Evolutionary conservation across 805 yeast genomes (phyloP).

Genomic region (Ogataea pignaliae): DNA sequence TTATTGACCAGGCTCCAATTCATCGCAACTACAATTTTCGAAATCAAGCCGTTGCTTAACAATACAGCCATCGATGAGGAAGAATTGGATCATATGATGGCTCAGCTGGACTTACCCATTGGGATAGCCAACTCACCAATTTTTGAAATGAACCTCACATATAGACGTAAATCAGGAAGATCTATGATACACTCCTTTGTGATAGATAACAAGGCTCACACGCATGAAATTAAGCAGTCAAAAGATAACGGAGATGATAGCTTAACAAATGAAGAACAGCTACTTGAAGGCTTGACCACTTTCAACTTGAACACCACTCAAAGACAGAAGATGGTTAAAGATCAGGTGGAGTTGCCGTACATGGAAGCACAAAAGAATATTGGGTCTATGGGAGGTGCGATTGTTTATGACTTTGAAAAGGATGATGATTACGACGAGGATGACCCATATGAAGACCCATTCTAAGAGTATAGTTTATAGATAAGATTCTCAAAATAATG

Average conservation of each 20-base stretch:
- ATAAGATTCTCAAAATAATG: not conserved
- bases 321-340: slow-evolving; percentile 73
- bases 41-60: slow-evolving; percentile 43
- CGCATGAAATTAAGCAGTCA: slow-evolving; percentile 27
- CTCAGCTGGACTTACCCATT: slow-evolving; percentile 44
- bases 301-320: slow-evolving; percentile 76
- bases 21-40: slow-evolving; percentile 72
- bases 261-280: slow-evolving; percentile 39
- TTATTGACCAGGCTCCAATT: slow-evolving; percentile 40
- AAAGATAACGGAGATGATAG: slow-evolving; percentile 17
- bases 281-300: slow-evolving; percentile 75
- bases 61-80: slow-evolving; percentile 39
- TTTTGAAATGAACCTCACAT: slow-evolving; percentile 51
- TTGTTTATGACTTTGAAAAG: slow-evolving; percentile 90
- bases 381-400: slow-evolving; percentile 83
- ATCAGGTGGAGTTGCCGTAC: slow-evolving; percentile 86
- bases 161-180: slow-evolving; percentile 83
- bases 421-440: slow-evolving; percentile 98
- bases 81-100: slow-evolving; percentile 36
- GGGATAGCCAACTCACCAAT: slow-evolving; percentile 40
- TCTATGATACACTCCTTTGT: slow-evolving; percentile 52
- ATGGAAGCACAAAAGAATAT: slow-evolving; percentile 74
- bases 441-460: slow-evolving; percentile 96
- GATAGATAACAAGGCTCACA: slow-evolving; percentile 47
- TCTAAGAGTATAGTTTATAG: slow-evolving; percentile 36